Percentiles rank a stretch among this genome's conserved stretches.
Conservation (phyloP, 768 basidiomycete species). For the Mycena alexandri region DNA sequence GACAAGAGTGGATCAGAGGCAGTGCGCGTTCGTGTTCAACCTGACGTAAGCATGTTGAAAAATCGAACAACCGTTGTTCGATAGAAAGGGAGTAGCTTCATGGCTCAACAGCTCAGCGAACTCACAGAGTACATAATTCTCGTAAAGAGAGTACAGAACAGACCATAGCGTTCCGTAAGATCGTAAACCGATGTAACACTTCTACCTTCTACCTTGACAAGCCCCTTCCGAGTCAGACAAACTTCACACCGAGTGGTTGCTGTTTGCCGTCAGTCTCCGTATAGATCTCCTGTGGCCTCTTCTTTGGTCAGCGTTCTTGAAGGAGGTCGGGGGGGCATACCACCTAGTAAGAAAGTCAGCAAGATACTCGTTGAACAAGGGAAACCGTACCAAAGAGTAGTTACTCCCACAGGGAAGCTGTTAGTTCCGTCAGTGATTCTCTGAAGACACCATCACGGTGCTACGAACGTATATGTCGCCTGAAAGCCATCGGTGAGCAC, state of each 20-base stretch:
- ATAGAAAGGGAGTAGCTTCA: too few species aligned
- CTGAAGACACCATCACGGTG: neutral
- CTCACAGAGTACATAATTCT: too few species aligned
- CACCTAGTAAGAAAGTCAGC: conserved; percentile 40
- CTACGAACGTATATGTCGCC: conserved; percentile 70
- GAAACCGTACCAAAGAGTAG: conserved; percentile 56
- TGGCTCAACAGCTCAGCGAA: too few species aligned
- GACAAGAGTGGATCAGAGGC: neutral
- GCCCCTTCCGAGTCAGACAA: conserved; percentile 12
- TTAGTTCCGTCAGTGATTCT: neutral
- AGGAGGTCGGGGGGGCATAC: conserved; percentile 50
- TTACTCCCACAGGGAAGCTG: conserved; percentile 79
- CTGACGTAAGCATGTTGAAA: too few species aligned
- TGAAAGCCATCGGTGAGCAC: conserved; percentile 31
- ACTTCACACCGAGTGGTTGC: conserved; percentile 27
- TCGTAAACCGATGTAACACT: neutral
- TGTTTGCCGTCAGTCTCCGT: conserved; percentile 34
- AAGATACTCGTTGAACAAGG: neutral
- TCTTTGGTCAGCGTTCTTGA: conserved; percentile 23
- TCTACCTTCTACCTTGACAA: too few species aligned
- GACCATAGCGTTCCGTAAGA: conserved; percentile 12
- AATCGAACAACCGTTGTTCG: too few species aligned
- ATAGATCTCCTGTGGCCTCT: conserved; percentile 29
- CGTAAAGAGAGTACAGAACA: neutral
- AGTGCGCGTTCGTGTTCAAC: neutral